These are phyloP conservation scores for Yamadazyma tumulicola DNA, from an alignment of 805 yeast genomes.

Conservation along the genomic window DNA sequence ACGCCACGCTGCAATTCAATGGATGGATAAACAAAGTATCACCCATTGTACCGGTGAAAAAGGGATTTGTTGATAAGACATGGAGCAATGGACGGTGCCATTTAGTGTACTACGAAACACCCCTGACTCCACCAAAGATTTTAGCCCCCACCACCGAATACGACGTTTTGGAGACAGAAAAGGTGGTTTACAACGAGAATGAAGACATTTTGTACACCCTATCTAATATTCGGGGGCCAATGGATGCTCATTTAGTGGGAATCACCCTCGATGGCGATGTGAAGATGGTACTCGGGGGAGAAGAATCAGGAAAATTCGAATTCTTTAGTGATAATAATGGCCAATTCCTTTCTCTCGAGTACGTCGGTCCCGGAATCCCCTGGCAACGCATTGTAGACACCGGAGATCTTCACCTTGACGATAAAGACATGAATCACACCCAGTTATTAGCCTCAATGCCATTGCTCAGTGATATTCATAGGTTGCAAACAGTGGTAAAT, in stretches of 20 bases:
- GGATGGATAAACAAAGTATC: conserved; percentile 61
- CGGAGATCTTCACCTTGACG: conserved; percentile 19
- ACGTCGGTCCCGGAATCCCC: conserved; percentile 77
- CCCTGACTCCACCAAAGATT: conserved; percentile 41
- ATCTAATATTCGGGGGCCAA: conserved; percentile 71
- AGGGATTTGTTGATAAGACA: conserved; percentile 66
- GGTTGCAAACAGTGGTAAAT: conserved; percentile 16
- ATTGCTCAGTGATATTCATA: conserved; percentile 17
- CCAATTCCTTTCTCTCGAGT: conserved; percentile 60
- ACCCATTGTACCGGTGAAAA: conserved; percentile 15
- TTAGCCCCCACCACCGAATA: conserved; percentile 66
- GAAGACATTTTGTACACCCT: conserved; percentile 52
- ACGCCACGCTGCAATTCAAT: conserved; percentile 39
- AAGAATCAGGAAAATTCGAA: conserved; percentile 55
- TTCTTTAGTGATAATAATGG: conserved; percentile 74
- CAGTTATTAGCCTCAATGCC: conserved; percentile 12
- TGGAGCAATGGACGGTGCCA: conserved; percentile 58
- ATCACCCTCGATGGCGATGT: conserved; percentile 32
- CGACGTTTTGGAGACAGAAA: conserved; percentile 73
- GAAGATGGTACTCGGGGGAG: conserved; percentile 23
- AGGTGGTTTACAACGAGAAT: conserved; percentile 49
- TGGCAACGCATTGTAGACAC: conserved; percentile 63
- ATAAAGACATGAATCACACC: conserved; percentile 9
- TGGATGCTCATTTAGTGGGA: conserved; percentile 77
- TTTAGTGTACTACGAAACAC: conserved; percentile 73